These are phyloP conservation scores for Macadamia tetraphylla DNA, from an alignment of 164 flowering plant species.

Conservation along the genomic window DNA sequence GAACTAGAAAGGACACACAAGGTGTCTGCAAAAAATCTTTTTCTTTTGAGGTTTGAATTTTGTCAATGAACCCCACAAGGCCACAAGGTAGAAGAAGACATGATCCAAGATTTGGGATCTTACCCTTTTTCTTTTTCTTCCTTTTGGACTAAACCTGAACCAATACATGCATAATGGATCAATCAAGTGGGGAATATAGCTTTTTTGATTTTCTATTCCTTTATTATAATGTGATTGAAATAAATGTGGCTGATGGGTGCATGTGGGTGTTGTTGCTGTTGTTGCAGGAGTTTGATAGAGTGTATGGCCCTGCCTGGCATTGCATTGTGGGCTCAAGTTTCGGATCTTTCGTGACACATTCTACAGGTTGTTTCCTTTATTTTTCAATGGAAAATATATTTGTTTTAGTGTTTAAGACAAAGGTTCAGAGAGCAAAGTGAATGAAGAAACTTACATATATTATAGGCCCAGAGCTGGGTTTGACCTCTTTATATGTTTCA, in stretches of 20 bases:
- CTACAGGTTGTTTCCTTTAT: slow-evolving; percentile 67
- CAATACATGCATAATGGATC: background rate
- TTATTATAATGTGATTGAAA: background rate
- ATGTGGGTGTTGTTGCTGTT: slow-evolving; percentile 8
- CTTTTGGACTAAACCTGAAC: no score
- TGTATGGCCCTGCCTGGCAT: slow-evolving; percentile 80
- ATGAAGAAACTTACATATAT: no score
- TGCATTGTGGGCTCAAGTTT: slow-evolving; percentile 76
- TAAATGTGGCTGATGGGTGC: background rate
- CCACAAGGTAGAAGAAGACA: no score
- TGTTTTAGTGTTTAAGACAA: slow-evolving; percentile 58
- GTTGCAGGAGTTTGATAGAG: slow-evolving; percentile 65
- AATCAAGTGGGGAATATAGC: background rate
- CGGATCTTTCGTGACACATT: slow-evolving; percentile 73
- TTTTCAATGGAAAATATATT: slow-evolving; percentile 61
- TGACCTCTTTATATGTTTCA: no score
- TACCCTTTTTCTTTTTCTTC: background rate
- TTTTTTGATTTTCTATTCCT: background rate
- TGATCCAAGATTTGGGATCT: no score
- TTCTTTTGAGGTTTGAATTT: no score
- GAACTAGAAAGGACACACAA: no score
- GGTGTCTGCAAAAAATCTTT: no score
- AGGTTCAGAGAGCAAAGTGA: slow-evolving; percentile 36
- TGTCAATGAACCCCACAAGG: no score
- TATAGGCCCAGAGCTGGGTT: no score